Evolutionary conservation across 345 rosid genomes (phyloP).

Genomic region (Salix brachista): DNA sequence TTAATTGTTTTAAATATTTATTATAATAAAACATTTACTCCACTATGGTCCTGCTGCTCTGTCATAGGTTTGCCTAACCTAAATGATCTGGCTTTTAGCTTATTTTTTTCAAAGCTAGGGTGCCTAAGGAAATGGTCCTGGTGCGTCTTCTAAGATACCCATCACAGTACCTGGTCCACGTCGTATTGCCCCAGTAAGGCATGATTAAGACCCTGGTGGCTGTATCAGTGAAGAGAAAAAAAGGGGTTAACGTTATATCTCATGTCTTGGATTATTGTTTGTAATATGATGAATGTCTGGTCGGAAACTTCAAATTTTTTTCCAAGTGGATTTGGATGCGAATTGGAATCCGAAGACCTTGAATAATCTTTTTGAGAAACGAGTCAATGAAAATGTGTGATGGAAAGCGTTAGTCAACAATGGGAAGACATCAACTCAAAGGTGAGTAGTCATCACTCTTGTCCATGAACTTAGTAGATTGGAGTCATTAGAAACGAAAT

Average conservation of each 20-base stretch:
- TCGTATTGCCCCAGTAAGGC: background rate
- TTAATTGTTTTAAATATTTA: background rate
- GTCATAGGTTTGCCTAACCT: background rate
- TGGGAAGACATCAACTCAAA: background rate
- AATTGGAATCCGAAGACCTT: background rate
- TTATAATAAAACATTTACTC: background rate
- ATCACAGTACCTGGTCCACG: background rate
- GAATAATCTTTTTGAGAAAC: background rate
- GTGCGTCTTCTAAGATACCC: background rate
- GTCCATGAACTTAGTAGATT: background rate
- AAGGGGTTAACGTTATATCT: too few relatives aligned
- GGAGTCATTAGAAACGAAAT: background rate
- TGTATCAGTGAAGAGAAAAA: background rate
- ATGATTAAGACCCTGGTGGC: conserved; percentile 1
- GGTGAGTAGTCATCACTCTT: background rate
- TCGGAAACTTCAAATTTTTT: conserved; percentile 5
- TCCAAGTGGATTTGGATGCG: background rate
- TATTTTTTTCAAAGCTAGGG: background rate
- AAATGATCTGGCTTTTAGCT: background rate
- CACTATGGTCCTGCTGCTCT: background rate
- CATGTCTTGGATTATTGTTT: background rate
- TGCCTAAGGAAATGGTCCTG: background rate
- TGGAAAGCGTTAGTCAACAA: background rate
- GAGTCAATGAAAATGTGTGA: background rate
- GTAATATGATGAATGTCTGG: background rate